phyloP scores from a whole-genome alignment of 768 basidiomycete species.

The Baorangia bicolor region DNA sequence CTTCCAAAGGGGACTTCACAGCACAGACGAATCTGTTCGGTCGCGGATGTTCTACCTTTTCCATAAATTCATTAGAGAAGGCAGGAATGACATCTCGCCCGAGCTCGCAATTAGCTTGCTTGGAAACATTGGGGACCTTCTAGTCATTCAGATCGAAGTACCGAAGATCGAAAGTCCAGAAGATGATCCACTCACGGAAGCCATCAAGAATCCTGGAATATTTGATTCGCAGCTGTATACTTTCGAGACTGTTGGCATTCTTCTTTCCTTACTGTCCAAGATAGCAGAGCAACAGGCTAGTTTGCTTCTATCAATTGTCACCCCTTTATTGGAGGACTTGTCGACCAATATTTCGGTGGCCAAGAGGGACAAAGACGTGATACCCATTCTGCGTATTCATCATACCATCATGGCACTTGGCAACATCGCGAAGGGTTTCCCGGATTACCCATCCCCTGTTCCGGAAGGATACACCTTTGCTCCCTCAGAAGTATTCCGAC shows the following conservation, averaged over 20 bases:
- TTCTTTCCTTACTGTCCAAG: constrained; percentile 74
- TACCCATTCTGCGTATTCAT: constrained; percentile 85
- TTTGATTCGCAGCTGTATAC: constrained; percentile 94
- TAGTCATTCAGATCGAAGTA: constrained; percentile 71
- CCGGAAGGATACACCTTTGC: constrained; percentile 69
- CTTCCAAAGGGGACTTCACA: constrained; percentile 77
- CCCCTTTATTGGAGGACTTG: constrained; percentile 77
- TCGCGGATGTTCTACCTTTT: constrained; percentile 90
- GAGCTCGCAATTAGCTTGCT: constrained; percentile 72
- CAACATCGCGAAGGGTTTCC: constrained; percentile 94
- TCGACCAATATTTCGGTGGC: constrained; percentile 53
- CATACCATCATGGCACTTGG: constrained; percentile 94
- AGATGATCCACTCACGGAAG: constrained; percentile 76
- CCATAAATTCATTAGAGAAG: constrained; percentile 86
- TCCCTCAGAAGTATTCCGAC: constrained; percentile 74
- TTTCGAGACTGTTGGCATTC: constrained; percentile 86
- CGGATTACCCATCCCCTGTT: constrained; percentile 75
- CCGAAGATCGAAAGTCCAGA: constrained; percentile 75
- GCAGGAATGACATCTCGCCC: constrained; percentile 70
- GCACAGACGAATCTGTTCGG: constrained; percentile 62
- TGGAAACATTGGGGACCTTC: constrained; percentile 70
- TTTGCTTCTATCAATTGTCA: constrained; percentile 73
- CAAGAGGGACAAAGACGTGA: constrained; percentile 61
- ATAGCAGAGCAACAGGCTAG: constrained; percentile 64
- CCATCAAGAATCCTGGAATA: constrained; percentile 64